Base-by-base conservation (phyloP, 148 eudicot genomes). In the Cornus florida region DNA sequence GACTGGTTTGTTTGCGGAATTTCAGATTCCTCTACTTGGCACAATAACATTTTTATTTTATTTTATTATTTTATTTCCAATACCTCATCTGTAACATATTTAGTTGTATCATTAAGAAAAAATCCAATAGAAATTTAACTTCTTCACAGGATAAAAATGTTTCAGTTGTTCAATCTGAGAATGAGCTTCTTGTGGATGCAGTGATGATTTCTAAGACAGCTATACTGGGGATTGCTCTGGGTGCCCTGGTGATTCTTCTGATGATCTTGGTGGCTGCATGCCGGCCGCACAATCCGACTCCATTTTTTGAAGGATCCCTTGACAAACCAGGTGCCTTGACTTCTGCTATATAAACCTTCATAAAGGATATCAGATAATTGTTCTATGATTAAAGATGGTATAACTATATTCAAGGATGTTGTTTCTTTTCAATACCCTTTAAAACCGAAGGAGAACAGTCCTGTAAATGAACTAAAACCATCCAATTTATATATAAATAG, bases 161-260 rank as follows among this genome's bases (percentile, higher is more conserved):
- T 56, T 70, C 2, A 24, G 35, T 60, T 33, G 53, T 50, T 38
- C 24, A 59, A 39, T 75, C 71, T 70, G 38, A 81, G 23, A 35
- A 32, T 65, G 62, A 57, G 23, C 68, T 78, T 28, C 12, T 72
- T 60, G 20, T 84, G 10, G 35, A 69, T 83, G 84, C 90, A 94
- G 98, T 81, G 57, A 75, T 89, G 9, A 86, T 97, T 75, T 87
- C 98, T 7, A 97, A 92, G 87, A 93, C 97, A 22, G 97, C 94
- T 74, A 97, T 97, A 56, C 83, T 94, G 53, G 99, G 99, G 59
- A 94, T 97, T 69, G 95, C 98, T 53, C 71, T 94, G 78, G 98
- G 99, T n/a, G 97, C 92, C 20, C 86, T 97, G 77, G 93, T 92
- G 84, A 85, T 97, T 85, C 90, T 97, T 32, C 87, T 97, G 56